Conservation (phyloP, 306 rosid species). For the Rubus parviflorus region DNA sequence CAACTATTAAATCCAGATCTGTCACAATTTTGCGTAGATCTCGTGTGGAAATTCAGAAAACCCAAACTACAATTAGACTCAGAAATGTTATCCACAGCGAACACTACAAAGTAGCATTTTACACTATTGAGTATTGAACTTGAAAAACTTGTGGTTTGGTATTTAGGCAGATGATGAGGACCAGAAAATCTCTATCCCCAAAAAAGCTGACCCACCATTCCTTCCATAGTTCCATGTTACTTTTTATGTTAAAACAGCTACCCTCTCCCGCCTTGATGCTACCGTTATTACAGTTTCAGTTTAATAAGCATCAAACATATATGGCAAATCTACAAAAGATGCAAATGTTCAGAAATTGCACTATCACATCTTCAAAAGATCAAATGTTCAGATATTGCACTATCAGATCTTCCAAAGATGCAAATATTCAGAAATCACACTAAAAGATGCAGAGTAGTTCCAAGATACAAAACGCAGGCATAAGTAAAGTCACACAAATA, state of each 20-base stretch:
- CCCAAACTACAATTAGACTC: neutral
- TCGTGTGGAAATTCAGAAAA: neutral
- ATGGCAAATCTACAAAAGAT: no score
- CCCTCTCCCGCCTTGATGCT: conserved; percentile 12
- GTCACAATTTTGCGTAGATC: neutral
- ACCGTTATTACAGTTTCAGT: conserved; percentile 21
- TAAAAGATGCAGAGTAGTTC: no score
- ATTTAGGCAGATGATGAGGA: conserved; percentile 12
- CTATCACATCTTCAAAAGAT: no score
- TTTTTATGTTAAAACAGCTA: neutral
- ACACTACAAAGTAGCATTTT: no score
- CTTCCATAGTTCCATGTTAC: no score
- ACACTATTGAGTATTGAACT: no score
- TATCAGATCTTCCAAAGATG: no score
- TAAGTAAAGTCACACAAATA: no score
- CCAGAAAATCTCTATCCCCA: conserved; percentile 37
- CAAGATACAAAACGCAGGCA: no score
- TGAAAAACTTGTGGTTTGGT: conserved; percentile 11
- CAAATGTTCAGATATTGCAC: no score
- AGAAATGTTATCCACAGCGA: neutral
- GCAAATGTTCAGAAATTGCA: no score
- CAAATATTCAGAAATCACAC: no score
- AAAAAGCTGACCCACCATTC: neutral
- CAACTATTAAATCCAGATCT: conserved; percentile 22
- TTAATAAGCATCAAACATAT: neutral